Conservation (phyloP, 208 protist species). For the Leishmania lainsoni region DNA sequence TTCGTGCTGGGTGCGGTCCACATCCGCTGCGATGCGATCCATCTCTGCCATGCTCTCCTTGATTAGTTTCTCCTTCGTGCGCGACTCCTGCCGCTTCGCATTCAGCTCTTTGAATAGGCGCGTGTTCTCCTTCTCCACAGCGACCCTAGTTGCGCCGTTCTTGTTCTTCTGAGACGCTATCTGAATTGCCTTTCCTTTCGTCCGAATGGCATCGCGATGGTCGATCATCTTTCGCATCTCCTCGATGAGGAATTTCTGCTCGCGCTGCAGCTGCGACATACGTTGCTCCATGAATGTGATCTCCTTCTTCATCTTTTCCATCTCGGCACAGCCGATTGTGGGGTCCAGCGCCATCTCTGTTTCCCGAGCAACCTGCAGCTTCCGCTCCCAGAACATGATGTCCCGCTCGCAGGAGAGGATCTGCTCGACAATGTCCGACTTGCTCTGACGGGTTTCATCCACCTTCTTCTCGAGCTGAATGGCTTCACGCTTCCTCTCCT, state of each 20-base stretch:
- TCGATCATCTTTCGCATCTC: conserved; percentile 96
- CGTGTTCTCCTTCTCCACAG: conserved; percentile 87
- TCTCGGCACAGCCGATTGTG: conserved; percentile 92
- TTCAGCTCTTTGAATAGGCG: conserved; percentile 90
- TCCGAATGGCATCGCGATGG: conserved; percentile 92
- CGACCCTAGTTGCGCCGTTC: conserved; percentile 63
- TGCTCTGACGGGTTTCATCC: conserved; percentile 72
- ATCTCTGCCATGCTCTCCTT: conserved; percentile 84
- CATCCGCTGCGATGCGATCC: conserved; percentile 74
- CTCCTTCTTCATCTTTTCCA: conserved; percentile 95
- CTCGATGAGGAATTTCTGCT: conserved; percentile 93
- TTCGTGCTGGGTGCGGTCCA: conserved; percentile 76
- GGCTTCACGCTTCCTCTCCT: conserved; percentile 91
- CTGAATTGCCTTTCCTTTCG: conserved; percentile 90
- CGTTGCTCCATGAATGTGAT: conserved; percentile 96
- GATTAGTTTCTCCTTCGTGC: conserved; percentile 75
- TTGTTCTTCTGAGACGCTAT: conserved; percentile 65
- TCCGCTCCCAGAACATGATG: conserved; percentile 96
- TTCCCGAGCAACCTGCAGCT: conserved; percentile 96
- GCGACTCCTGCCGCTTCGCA: conserved; percentile 84
- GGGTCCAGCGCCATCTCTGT: conserved; percentile 95
- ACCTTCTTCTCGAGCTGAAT: conserved; percentile 90
- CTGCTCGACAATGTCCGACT: conserved; percentile 84
- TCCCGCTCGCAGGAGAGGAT: conserved; percentile 93
- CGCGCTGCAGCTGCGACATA: conserved; percentile 88